Evolutionary conservation across 139 green algal species (phyloP), one percentile per base, ranked within the genome.

Genomic region (Asterochloris sp.): DNA sequence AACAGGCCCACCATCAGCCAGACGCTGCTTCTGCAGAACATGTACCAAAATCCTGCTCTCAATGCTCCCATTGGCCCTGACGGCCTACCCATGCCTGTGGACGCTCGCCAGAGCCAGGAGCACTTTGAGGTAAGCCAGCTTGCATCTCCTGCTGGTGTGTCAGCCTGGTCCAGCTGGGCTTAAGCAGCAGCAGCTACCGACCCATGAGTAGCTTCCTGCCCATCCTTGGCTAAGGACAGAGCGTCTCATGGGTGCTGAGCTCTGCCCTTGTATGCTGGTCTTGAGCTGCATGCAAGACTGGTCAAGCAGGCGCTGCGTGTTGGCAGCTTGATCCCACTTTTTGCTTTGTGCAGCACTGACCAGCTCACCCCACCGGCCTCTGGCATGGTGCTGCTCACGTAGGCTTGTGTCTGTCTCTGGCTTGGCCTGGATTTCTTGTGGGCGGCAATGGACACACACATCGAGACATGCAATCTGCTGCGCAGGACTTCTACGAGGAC

Each of bases 401-500:
- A 73, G 67, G 21, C 23, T 24, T 73, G 67, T 73, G 67, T 73
- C 67, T 73, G 67, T 73, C 67, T 73, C n/a, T 26, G 14, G 23
- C 71, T 28, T 76, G 21, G 71, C 71, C 71, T 26, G 71, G n/a
- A n/a, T n/a, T n/a, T n/a, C n/a, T 54, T 54, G 38, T 54, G 38
- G 38, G 38, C 38, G 38, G 38, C 38, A 28, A 66, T 19, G 16
- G 26, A 64, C 26, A 66, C 74, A 78, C 62, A 2, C 23, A 28
- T 78, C 11, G 15, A 21, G 60, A 8, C 2, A 54, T 54, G 38
- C 38, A 54, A 54, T 54, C 38, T 54, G 38, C 38, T 54, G 38
- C 26, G 27, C 83, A 98, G 92, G 96, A 98, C 66, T 99, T 99
- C 74, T 99, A 98, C 82, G 97, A 99, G 85, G 97, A 99, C 86